Evolutionary conservation across 768 basidiomycete species (phyloP).

Genomic region (Leccinellum rugosiceps): DNA sequence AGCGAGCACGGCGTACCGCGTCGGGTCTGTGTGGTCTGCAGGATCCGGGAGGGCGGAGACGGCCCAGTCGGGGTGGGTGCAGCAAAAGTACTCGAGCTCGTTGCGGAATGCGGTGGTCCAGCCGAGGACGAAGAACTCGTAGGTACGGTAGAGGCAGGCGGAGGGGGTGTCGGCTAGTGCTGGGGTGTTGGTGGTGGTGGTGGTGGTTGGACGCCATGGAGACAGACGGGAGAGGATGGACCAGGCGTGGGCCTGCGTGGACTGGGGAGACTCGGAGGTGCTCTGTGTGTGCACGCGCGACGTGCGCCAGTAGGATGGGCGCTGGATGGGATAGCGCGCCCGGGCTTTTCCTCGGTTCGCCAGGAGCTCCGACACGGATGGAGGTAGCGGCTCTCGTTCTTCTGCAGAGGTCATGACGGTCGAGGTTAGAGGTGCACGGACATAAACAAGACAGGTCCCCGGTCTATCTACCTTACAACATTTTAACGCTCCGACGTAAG

Average conservation of each 20-base stretch:
- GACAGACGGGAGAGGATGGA: slow-evolving; percentile 3
- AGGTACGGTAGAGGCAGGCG: slow-evolving; percentile 8
- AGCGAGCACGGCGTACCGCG: slow-evolving; percentile 3
- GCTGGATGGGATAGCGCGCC: slow-evolving; percentile 2
- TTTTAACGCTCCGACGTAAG: no score
- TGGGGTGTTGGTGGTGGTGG: no score
- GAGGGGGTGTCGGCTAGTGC: background rate
- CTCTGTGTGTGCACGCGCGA: background rate
- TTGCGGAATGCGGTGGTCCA: slow-evolving; percentile 13
- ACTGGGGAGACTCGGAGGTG: no score
- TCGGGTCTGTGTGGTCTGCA: background rate
- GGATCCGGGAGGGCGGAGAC: slow-evolving; percentile 2
- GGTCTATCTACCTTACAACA: no score
- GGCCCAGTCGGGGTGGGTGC: slow-evolving; percentile 4
- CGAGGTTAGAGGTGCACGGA: no score
- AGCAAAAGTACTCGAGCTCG: slow-evolving; percentile 12
- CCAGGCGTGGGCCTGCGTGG: no score
- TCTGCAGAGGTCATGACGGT: background rate
- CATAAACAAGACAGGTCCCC: no score
- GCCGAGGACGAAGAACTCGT: slow-evolving; percentile 9
- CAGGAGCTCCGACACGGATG: slow-evolving; percentile 2
- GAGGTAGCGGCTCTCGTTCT: slow-evolving; percentile 3
- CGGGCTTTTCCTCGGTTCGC: background rate
- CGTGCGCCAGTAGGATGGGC: slow-evolving; percentile 2
- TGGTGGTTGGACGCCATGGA: background rate